A percentile compares a stretch with the other conserved stretches of the same genome.
phyloP scores from a whole-genome alignment of 441 rosid genomes.

The Biscutella auriculata region DNA sequence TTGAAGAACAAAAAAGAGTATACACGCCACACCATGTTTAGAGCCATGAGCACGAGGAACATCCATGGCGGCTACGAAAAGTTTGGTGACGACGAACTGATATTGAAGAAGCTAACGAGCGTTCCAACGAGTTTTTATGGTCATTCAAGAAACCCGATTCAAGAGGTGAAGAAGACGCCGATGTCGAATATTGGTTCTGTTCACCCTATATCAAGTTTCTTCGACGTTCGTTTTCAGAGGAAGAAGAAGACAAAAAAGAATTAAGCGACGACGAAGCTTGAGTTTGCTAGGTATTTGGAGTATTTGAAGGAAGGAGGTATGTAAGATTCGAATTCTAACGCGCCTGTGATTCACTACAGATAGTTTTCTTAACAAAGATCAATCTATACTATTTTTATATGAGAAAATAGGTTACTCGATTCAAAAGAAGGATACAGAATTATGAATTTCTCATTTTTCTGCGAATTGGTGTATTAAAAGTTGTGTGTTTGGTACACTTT shows the following conservation, averaged over 20 bases:
- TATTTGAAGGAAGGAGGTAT: constrained; percentile 63
- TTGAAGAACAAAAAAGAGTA: constrained; percentile 6
- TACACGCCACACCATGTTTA: constrained; percentile 36
- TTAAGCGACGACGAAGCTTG: constrained; percentile 55
- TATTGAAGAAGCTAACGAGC: constrained; percentile 33
- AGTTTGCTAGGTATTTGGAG: constrained; percentile 59
- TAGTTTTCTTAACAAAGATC: constrained; percentile 9
- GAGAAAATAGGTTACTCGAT: background rate
- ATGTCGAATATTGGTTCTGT: constrained; percentile 28
- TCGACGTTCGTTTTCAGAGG: constrained; percentile 26
- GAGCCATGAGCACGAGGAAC: constrained; percentile 59
- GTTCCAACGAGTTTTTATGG: constrained; percentile 31
- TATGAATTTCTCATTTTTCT: background rate
- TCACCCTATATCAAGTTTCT: constrained; percentile 58
- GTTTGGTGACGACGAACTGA: constrained; percentile 26
- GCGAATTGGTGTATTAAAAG: constrained; percentile 14
- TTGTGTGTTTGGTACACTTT: background rate
- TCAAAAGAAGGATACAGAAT: background rate
- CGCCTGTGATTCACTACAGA: constrained; percentile 35
- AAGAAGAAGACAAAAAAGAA: constrained; percentile 26
- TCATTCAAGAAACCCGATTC: constrained; percentile 11
- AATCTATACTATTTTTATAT: background rate
- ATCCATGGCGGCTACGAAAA: constrained; percentile 39
- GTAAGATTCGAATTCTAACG: constrained; percentile 39
- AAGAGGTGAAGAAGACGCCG: constrained; percentile 8